Evolutionary conservation across 2,329 filamentous ascomycete genomes (phyloP), one percentile per base, ranked within the genome.

Genomic region (Fusarium verrucosum): DNA sequence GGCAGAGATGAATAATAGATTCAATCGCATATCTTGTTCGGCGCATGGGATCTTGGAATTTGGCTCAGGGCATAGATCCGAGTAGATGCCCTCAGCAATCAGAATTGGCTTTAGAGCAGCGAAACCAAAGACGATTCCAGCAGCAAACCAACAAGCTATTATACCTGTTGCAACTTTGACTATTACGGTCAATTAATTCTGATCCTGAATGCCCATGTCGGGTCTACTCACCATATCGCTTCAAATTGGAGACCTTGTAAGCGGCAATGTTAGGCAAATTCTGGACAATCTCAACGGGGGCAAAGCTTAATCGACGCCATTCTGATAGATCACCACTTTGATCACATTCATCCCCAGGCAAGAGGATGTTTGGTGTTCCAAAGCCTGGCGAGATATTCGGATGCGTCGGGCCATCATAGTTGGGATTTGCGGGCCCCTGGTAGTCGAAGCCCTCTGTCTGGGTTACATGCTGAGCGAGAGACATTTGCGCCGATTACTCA

Each of bases 1-100:
- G 4, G 92, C 92, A 14, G 92, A 84, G 5, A 93, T 95, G 80
- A 97, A 97, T 89, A 96, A 94, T 55, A 96, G 80, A 73, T 96
- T 96, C 49, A 96, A 82, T 51, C 82, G 82, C 52, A 87, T 85
- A 11, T 74, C 72, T 25, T 74, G 73, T 71, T 87, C 83, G 19
- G 82, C 75, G 62, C 83, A 86, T 0, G 80, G 70, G 1, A 69
- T 42, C 4, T 40, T 14, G 4, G 36, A 79, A 25, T 82, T 71
- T 16, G 70, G 70, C n/a, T 72, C 65, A 3, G 73, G 58, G 72
- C 91, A 94, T 22, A 82, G 78, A 35, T 91, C 82, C 23, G 81
- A 81, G 73, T 93, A 94, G 3, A 91, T 88, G 3, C 87, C 87
- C 72, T 93, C 89, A 7, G 82, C 78, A 53, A 94, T 88, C n/a